These are phyloP conservation scores for Linnemannia elongata DNA, from an alignment of 192 early-diverging fungal species.

Conservation along the genomic window DNA sequence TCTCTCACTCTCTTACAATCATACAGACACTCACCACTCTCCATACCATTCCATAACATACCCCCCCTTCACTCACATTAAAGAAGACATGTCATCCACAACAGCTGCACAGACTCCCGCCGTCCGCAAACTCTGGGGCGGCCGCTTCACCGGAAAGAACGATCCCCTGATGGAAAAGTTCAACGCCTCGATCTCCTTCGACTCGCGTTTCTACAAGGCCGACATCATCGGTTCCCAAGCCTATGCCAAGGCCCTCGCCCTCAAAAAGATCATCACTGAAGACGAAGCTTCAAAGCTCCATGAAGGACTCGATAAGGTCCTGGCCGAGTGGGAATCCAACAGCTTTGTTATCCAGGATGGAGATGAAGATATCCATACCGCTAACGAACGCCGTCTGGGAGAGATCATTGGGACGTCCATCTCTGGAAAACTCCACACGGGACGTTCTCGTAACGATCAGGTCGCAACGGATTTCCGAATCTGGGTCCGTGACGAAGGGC, in stretches of 20 bases:
- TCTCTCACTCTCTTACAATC: background rate
- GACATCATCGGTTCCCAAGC: constrained; percentile 92
- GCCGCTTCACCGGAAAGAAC: constrained; percentile 88
- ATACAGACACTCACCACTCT: background rate
- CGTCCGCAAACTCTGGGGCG: constrained; percentile 80
- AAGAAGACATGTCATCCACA: background rate
- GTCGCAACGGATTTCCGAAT: constrained; percentile 98
- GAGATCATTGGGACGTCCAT: constrained; percentile 90
- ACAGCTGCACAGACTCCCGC: constrained; percentile 17
- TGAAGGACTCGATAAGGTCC: constrained; percentile 81
- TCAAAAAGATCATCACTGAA: constrained; percentile 80
- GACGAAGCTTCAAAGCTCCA: constrained; percentile 82
- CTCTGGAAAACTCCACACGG: constrained; percentile 98
- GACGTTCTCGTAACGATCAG: constrained; percentile 96
- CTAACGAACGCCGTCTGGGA: constrained; percentile 95
- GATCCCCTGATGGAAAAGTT: constrained; percentile 98
- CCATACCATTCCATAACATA: background rate
- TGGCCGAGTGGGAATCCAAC: constrained; percentile 84
- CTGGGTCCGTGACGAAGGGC: constrained; percentile 89
- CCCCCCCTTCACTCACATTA: background rate
- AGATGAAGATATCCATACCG: constrained; percentile 99
- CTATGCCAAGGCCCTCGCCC: constrained; percentile 86
- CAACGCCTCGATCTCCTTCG: constrained; percentile 96
- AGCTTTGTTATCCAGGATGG: constrained; percentile 78
- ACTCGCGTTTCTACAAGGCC: constrained; percentile 91